phyloP scores from a whole-genome alignment of 2,329 filamentous ascomycete species.

The Scedosporium boydii region DNA sequence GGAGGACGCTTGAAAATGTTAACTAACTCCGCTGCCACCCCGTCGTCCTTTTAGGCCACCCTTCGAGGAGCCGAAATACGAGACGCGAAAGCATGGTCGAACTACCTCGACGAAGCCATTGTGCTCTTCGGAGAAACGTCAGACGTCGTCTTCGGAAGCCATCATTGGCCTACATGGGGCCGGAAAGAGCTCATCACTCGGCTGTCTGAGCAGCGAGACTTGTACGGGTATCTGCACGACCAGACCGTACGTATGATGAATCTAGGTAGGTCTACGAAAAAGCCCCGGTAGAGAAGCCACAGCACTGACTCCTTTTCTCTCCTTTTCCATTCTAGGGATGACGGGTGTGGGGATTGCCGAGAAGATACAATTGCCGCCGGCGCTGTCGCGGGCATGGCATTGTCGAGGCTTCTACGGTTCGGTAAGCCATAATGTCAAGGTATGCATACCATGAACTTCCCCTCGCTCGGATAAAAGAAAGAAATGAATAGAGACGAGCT shows the following conservation, averaged over 20 bases:
- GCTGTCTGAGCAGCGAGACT: conserved; percentile 24
- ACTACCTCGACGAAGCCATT: conserved; percentile 26
- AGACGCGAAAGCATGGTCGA: conserved; percentile 28
- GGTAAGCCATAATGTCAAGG: conserved; percentile 27
- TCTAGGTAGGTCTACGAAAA: conserved; percentile 13
- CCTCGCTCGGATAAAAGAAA: no score
- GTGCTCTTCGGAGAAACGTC: conserved; percentile 20
- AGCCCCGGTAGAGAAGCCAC: no score
- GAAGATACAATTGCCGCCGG: conserved; percentile 20
- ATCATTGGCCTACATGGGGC: conserved; percentile 33
- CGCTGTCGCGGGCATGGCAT: conserved; percentile 19
- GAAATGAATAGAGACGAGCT: no score
- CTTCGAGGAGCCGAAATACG: conserved; percentile 29
- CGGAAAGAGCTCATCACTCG: conserved; percentile 14
- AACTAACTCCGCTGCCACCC: neutral
- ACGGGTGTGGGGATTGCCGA: conserved; percentile 30
- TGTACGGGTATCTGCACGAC: conserved; percentile 29
- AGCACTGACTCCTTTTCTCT: neutral
- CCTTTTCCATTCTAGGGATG: conserved; percentile 1
- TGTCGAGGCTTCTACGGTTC: conserved; percentile 25
- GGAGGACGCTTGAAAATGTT: conserved; percentile 23
- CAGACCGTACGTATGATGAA: conserved; percentile 29
- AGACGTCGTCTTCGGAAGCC: conserved; percentile 25
- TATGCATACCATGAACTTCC: conserved; percentile 5
- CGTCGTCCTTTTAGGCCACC: conserved; percentile 14